Conservation (phyloP, 495 filamentous ascomycete species). For the Cercophora newfieldiana region DNA sequence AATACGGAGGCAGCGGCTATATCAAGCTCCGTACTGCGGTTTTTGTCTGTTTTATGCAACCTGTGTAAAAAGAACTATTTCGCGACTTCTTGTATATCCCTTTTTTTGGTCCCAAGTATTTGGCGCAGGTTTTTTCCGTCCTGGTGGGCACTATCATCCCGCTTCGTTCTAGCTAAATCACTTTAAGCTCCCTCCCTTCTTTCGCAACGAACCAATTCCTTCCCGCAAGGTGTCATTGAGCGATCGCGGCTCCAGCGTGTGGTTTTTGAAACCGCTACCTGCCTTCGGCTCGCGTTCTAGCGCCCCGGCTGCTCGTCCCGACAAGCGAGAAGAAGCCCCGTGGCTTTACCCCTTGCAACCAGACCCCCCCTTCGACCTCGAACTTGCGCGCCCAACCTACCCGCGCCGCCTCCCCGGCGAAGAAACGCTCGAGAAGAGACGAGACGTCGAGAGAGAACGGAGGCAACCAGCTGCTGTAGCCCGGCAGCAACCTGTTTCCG, state of each 20-base stretch:
- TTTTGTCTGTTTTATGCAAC: background rate
- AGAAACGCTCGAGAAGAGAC: background rate
- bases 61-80: background rate
- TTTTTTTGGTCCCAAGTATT: background rate
- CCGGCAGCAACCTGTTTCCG: background rate
- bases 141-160: background rate
- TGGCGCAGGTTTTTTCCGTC: background rate
- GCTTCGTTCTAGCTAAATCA: background rate
- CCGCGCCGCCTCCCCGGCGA: background rate
- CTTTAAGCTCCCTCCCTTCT: background rate
- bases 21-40: background rate
- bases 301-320: background rate
- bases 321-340: background rate
- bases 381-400: background rate
- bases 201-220: background rate
- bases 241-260: background rate
- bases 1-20: background rate
- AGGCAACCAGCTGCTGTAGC: background rate
- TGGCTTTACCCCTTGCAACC: background rate
- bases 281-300: background rate
- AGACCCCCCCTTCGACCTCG: background rate
- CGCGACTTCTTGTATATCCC: slow-evolving; percentile 3
- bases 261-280: background rate
- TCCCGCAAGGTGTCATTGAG: background rate
- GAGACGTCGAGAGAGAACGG: background rate